phyloP scores from a whole-genome alignment of 169 alveolate genomes.

The Perkinsus chesapeaki region DNA sequence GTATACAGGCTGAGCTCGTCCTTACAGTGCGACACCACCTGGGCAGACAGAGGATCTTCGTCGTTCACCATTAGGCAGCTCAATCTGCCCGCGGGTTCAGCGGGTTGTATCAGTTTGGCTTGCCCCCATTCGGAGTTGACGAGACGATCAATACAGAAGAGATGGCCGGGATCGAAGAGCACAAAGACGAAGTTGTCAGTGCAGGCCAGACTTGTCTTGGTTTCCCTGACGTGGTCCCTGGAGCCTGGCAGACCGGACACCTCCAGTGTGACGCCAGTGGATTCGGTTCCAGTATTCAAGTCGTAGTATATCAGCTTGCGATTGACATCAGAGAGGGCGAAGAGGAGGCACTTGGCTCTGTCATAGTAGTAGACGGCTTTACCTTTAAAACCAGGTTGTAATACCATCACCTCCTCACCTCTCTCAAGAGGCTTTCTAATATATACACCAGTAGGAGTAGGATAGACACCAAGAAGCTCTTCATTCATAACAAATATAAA shows the following conservation, averaged over 20 bases:
- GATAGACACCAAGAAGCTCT: neutral
- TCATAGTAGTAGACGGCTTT: neutral
- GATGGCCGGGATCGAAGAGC: neutral
- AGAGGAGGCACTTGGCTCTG: neutral
- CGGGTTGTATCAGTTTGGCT: neutral
- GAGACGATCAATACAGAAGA: neutral
- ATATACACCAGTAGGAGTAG: neutral
- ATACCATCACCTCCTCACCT: neutral
- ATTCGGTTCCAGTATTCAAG: neutral
- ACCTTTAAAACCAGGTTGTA: neutral
- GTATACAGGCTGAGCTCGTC: no score
- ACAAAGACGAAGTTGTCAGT: neutral
- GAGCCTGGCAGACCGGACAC: neutral
- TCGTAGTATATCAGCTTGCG: neutral
- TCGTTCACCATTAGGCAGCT: neutral
- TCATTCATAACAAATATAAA: neutral
- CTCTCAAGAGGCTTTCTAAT: neutral
- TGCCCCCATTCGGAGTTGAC: neutral
- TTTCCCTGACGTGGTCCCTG: neutral
- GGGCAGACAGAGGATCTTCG: neutral
- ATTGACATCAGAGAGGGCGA: neutral
- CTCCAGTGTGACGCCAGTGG: neutral
- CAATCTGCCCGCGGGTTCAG: neutral
- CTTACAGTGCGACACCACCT: no score
- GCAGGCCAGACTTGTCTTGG: neutral